Conservation (phyloP, 139 green algal species). For the Chlamydomonas asymmetrica region DNA sequence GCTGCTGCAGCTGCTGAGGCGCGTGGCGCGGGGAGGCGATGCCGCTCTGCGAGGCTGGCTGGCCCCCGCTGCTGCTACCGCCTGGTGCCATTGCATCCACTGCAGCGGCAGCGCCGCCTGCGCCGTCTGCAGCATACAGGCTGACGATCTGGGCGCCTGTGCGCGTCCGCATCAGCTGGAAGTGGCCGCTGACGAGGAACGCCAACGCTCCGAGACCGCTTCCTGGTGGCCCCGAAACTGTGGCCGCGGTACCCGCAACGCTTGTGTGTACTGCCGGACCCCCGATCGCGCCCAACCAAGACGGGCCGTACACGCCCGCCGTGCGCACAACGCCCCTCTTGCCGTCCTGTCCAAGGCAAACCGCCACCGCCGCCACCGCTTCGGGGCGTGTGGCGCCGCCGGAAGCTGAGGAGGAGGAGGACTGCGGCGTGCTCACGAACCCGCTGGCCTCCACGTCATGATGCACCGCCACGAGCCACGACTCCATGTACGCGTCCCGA, state of each 20-base stretch:
- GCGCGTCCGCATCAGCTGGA: slow-evolving; percentile 18
- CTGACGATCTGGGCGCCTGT: slow-evolving; percentile 11
- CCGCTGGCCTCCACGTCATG: slow-evolving; percentile 18
- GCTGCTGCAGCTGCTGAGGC: too few species aligned
- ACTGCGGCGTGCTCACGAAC: neutral
- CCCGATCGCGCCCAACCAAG: neutral
- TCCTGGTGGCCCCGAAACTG: too few species aligned
- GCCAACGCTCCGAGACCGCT: slow-evolving; percentile 15
- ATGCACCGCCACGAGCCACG: slow-evolving; percentile 12
- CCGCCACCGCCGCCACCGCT: slow-evolving; percentile 13
- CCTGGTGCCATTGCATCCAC: neutral
- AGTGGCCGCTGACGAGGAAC: slow-evolving; percentile 32
- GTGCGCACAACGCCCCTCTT: slow-evolving; percentile 1
- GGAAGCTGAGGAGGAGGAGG: neutral
- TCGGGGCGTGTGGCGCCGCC: neutral
- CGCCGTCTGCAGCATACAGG: too few species aligned
- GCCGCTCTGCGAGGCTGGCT: neutral
- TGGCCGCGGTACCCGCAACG: neutral
- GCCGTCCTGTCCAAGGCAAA: slow-evolving; percentile 16
- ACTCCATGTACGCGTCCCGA: neutral
- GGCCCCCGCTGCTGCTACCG: neutral
- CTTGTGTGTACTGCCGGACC: neutral
- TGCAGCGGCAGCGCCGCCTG: neutral
- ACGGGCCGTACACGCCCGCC: slow-evolving; percentile 4
- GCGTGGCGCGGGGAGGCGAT: neutral